Evolutionary conservation across 768 basidiomycete genomes (phyloP), one percentile per base, ranked within the genome.

Genomic region (Suillus luteus): DNA sequence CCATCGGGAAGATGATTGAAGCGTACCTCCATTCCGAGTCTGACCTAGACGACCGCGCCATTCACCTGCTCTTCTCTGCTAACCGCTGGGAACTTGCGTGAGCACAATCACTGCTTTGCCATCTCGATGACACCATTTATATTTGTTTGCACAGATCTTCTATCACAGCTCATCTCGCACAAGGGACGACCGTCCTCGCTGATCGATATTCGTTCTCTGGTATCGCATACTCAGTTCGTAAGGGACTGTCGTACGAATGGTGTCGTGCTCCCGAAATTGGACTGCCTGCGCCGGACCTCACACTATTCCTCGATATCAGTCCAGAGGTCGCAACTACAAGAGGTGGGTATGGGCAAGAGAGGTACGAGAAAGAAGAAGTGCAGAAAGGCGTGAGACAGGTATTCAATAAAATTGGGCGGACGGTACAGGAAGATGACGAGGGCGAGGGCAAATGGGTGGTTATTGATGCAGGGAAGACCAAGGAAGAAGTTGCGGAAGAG

Each of bases 171-270:
- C 77, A 85, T 27, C 81, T 97, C 3, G 74, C 74, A 0, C 71
- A 79, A 0, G 94, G 95, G 0, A 90, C 86, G 4, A 84, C 86
- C 0, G 80, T 99, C 71, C 77, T 99, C 52, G 94, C 92, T 70
- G 96, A 99, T 74, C 85, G 97, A 49, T 99, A 99, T 73, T 93
- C 95, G 1, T 99, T 98, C 77, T 99, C 96, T 3, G 96, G 96
- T 0, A 89, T 95, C 67, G 95, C 94, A 2, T 99, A 98, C 74
- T 90, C 89, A 15, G 82, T 84, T 1, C 81, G 88, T 19, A 89
- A 90, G 68, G 80, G 80, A 41, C 83, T 96, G 57, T 79, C 89
- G 0, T 90, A 89, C 67, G 82, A 85, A 17, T 99, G 93, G 92
- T 96, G 95, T 73, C 83, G 86, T 57, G 79, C 87, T 1, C 95